These are phyloP conservation scores for Exophiala aquamarina DNA, from an alignment of 2,329 filamentous ascomycete species.

Conservation along the genomic window DNA sequence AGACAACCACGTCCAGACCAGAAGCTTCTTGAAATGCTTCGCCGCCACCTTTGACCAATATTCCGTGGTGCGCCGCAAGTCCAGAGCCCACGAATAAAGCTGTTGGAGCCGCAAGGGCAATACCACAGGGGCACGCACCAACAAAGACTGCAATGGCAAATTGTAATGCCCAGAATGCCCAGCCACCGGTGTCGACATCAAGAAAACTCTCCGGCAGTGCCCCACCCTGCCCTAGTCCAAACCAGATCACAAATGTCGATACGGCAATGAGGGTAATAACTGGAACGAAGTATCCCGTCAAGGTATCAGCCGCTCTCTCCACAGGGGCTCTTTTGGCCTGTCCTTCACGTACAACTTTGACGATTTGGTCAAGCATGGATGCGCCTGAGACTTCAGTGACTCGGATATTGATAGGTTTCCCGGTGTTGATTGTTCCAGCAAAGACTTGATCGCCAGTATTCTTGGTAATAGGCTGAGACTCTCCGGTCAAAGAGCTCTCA, in stretches of 20 bases:
- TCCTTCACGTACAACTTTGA: conserved; percentile 92
- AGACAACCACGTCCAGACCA: conserved; percentile 81
- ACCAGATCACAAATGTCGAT: conserved; percentile 84
- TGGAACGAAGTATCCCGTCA: conserved; percentile 92
- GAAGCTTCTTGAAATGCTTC: conserved; percentile 86
- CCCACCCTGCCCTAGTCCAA: conserved; percentile 85
- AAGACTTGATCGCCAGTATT: conserved; percentile 75
- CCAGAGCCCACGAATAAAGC: conserved; percentile 98
- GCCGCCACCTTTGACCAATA: conserved; percentile 92
- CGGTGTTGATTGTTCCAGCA: conserved; percentile 91
- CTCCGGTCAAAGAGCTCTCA: conserved; percentile 97
- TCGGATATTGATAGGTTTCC: conserved; percentile 83
- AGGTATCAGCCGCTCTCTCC: conserved; percentile 81
- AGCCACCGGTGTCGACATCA: conserved; percentile 76
- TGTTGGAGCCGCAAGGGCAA: conserved; percentile 90
- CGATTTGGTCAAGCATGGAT: conserved; percentile 94
- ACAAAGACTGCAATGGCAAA: conserved; percentile 98
- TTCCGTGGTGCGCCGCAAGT: conserved; percentile 88
- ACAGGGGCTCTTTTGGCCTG: conserved; percentile 93
- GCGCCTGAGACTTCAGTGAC: conserved; percentile 89
- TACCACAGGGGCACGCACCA: conserved; percentile 91
- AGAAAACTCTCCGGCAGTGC: conserved; percentile 81
- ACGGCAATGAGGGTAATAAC: conserved; percentile 80
- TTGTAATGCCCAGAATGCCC: conserved; percentile 92
- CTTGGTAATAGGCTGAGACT: conserved; percentile 92